phyloP scores from a whole-genome alignment of 495 filamentous ascomycete species.

The Penicillium fimorum region DNA sequence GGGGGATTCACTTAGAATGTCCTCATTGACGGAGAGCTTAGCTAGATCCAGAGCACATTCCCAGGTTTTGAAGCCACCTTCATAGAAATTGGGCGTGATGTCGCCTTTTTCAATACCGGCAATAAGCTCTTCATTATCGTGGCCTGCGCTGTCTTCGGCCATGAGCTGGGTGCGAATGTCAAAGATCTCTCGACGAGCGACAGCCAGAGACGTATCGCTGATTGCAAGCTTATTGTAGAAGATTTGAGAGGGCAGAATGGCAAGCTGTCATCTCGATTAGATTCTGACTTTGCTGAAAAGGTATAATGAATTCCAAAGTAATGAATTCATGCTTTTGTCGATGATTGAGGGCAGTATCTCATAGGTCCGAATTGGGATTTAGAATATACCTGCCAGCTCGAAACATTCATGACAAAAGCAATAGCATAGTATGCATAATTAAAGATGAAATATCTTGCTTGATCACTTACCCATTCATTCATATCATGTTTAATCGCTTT shows the following conservation, averaged over 20 bases:
- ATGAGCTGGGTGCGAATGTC: constrained; percentile 93
- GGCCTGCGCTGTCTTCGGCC: constrained; percentile 67
- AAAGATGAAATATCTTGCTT: background rate
- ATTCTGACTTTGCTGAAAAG: constrained; percentile 45
- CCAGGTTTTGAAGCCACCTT: constrained; percentile 99
- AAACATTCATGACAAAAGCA: constrained; percentile 16
- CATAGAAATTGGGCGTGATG: constrained; percentile 86
- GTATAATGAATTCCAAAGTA: background rate
- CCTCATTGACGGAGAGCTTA: constrained; percentile 46
- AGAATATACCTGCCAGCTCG: constrained; percentile 27
- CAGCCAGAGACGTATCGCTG: constrained; percentile 41
- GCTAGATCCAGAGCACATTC: constrained; percentile 91
- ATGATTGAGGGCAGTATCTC: background rate
- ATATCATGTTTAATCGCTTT: constrained; percentile 42
- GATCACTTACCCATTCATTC: constrained; percentile 46
- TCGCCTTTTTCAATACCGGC: constrained; percentile 74
- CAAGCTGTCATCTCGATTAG: constrained; percentile 56
- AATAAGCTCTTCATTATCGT: constrained; percentile 45
- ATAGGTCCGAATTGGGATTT: background rate
- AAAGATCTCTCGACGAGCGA: constrained; percentile 87
- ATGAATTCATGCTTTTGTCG: background rate
- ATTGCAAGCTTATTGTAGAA: constrained; percentile 66
- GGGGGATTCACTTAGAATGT: constrained; percentile 12
- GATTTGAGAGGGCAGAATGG: constrained; percentile 72
- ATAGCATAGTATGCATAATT: constrained; percentile 6